Evolutionary conservation across 495 filamentous ascomycete genomes (phyloP), one percentile per base, ranked within the genome.

Genomic region (Trichoderma erinaceum): DNA sequence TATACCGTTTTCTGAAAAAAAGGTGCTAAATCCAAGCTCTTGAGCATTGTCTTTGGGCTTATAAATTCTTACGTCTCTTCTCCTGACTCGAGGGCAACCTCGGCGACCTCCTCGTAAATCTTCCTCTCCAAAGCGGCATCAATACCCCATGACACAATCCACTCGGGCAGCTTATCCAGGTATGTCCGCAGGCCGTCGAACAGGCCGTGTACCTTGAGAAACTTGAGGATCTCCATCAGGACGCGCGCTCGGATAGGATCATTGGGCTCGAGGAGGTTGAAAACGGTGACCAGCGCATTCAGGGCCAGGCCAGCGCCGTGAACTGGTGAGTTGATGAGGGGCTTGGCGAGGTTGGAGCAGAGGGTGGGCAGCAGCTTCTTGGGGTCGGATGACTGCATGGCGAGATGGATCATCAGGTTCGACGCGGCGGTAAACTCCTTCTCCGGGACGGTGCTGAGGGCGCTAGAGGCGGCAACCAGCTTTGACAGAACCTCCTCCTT

Each of bases 371-470:
- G 90, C 81, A 93, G 93, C 75, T 88, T 91, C 76, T 92, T 86
- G 68, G 89, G 83, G 70, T 93, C 89, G 70, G 89, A 86, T 48
- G 91, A 89, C 78, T 96, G 92, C 71, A 90, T 85, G 73, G 96
- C 83, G 32, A 99, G 88, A 82, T 98, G 92, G 70, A 97, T 84
- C 71, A 99, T 88, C 70, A 97, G 90, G 81, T 98, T 97, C 82
- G 97, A 97, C 44, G 95, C 90, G 43, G 93, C 87, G 66, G 89
- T 91, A 76, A 98, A 94, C 79, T 98, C 94, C 83, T 92, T 96
- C 83, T 99, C 95, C 64, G 95, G 92, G 18, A 92, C 89, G 66
- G 84, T 81, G 76, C 93, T 94, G 71, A 99, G 80, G 16, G 79
- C 83, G 25, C 81, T 72, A 46, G 90, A 91, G 52, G 88, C 88